Evolutionary conservation across 2,329 filamentous ascomycete genomes (phyloP).

Genomic region (Aspergillus clavatus): DNA sequence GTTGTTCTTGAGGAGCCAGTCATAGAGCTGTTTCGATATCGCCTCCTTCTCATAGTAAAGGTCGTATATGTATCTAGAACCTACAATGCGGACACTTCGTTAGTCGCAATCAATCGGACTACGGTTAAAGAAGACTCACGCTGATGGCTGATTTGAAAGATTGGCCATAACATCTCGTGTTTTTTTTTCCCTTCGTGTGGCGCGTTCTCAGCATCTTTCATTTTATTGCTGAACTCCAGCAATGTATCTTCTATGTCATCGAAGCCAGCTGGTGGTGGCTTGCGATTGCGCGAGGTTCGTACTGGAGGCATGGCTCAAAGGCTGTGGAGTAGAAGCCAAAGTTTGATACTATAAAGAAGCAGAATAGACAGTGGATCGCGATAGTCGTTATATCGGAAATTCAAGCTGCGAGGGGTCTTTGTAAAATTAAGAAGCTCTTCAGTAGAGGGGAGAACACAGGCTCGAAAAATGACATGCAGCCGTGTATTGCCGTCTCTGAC

Average conservation of each 20-base stretch:
- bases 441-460: too few species aligned
- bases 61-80: conserved; percentile 87
- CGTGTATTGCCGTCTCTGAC: not conserved
- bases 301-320: conserved; percentile 54
- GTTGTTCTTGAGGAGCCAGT: conserved; percentile 92
- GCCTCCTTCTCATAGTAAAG: conserved; percentile 97
- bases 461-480: not conserved
- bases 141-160: conserved; percentile 96
- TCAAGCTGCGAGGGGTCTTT: too few species aligned
- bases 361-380: too few species aligned
- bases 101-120: not conserved
- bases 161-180: conserved; percentile 91
- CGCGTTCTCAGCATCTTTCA: conserved; percentile 82
- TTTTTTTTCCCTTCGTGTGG: conserved; percentile 74
- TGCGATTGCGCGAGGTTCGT: conserved; percentile 55
- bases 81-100: conserved; percentile 31
- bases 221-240: conserved; percentile 62
- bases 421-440: too few species aligned
- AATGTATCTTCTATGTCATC: conserved; percentile 65
- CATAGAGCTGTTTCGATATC: conserved; percentile 86
- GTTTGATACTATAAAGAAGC: too few species aligned
- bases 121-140: conserved; percentile 46
- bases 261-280: conserved; percentile 62
- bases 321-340: too few species aligned
- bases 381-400: too few species aligned